Base-by-base conservation (phyloP, 2,329 filamentous ascomycete genomes). In the Dendryphion nanum region DNA sequence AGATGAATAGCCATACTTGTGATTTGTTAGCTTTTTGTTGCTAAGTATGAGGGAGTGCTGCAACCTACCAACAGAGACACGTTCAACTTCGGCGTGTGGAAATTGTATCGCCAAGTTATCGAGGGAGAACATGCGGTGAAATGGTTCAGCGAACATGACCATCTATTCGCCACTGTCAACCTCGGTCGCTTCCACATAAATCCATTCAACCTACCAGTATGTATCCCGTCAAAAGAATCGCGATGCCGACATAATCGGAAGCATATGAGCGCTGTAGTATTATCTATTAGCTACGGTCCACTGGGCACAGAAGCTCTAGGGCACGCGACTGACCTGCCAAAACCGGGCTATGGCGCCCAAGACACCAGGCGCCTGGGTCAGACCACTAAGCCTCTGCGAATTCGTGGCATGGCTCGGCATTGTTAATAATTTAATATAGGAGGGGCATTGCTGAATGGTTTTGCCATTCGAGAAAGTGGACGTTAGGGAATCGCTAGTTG, bases 111-210 rank as follows among this genome's bases (percentile, higher is more conserved):
- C 74, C 17, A 86, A 77, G 62, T 97, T 89, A 61, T 89, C 86
- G 45, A 97, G 78, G 48, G 81, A 86, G 70, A 98, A 97, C 81
- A 96, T 86, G 68, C 88, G 89, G 64, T 97, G 89, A 63, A 97
- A 97, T 0, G 93, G 93, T 44, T 84, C 82, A 53, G 87, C 77
- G 49, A 85, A 74, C 53, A 86, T 71, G 65, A 81, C 75, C 30
- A 88, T 74, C 77, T 87, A 58, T 30, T 8, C 15, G 16, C 8
- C 16, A 14, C 8, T 30, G 44, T 35, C 4, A 21, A 13, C 18
- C 15, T n/a, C 8, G 6, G 37, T 30, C 31, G 49, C 33, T 5
- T 39, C 15, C 28, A 54, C 37, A 62, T 28, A 32, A 61, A 52
- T 26, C 10, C 23, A n/a, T 26, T 10, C 10, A n/a, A 26, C 69